Evolutionary conservation across 306 rosid species (phyloP).

Genomic region (Cucurbita moschata): DNA sequence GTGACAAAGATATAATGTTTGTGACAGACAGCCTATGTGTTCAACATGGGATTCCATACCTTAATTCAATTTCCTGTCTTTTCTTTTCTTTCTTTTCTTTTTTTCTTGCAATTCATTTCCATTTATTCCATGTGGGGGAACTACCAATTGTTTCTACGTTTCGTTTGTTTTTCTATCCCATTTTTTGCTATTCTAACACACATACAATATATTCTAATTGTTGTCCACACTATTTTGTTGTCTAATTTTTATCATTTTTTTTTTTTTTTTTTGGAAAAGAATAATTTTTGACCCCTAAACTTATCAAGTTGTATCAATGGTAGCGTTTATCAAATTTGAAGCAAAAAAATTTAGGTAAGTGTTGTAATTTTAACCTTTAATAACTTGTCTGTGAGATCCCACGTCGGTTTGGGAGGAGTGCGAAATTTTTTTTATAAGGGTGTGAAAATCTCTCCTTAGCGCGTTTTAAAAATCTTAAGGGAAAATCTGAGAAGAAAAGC

Average conservation of each 20-base stretch:
- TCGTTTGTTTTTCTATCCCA: not conserved
- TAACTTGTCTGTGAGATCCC: too few relatives aligned
- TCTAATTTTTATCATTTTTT: not conserved
- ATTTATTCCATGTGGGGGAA: not conserved
- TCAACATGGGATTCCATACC: conserved; percentile 4
- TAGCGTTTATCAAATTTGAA: too few relatives aligned
- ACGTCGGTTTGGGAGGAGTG: too few relatives aligned
- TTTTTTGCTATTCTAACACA: not conserved
- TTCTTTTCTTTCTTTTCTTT: too few relatives aligned
- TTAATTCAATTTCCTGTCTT: not conserved
- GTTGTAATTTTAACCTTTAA: too few relatives aligned
- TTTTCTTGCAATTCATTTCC: not conserved
- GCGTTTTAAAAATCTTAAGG: too few relatives aligned
- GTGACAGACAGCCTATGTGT: not conserved
- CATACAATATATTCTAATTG: not conserved
- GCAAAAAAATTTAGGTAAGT: too few relatives aligned
- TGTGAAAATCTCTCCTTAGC: too few relatives aligned
- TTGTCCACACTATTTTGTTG: not conserved
- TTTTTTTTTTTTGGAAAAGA: not conserved
- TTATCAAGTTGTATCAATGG: too few relatives aligned
- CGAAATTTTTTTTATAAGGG: too few relatives aligned
- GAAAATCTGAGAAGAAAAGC: too few relatives aligned
- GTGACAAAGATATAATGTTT: not conserved
- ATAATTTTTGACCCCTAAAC: not conserved
- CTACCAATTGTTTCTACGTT: not conserved